Base-by-base conservation (phyloP, 176 grass and related monocot species). In the Thinopyrum elongatum region DNA sequence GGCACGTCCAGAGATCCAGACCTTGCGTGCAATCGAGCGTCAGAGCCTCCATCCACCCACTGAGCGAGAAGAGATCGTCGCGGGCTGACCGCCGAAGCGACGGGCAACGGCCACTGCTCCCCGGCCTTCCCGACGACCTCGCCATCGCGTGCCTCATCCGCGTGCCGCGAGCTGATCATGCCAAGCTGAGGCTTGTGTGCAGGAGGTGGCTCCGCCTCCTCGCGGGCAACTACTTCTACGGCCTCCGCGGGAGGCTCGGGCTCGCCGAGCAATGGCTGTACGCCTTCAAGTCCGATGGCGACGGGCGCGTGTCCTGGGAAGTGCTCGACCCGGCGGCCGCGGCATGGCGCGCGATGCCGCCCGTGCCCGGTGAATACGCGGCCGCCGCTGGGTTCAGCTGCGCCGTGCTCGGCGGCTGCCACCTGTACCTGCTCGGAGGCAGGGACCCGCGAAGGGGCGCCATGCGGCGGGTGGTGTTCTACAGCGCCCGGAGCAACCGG, bases 151-250 rank as follows among this genome's bases (percentile, higher is more conserved):
- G 92, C 38, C 89, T 97, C 69, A 90, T 95, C 89, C 89, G 90
- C 1, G 87, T 95, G 47, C 92, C 87, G 6, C 63, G 95, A 11
- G 91, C 84, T 0, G 85, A 95, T 1, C 95, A 97, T 39, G 80
- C 74, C 59, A 93, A 88, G 87, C 84, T 97, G 4, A 42, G 85
- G 51, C 85, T 97, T 10, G 95, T 97, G 55, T 93, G 90, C 87
- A 94, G 53, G 76, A 21, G 76, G 51, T 97, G 95, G 95, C 11
- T 44, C n/a, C 87, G 95, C 47, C 89, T 97, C 12, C 81, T 97
- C 38, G 83, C 89, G 9, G 90, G 92, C 78, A 97, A 97, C 68
- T 97, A 97, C 89, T 95, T 93, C 82, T 97, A 97, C 79, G 47
- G 44, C 30, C 92, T 93, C 27, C 95, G 95, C 10, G 78, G 79